Conservation (phyloP, 495 filamentous ascomycete genomes). For the Clohesyomyces aquaticus region DNA sequence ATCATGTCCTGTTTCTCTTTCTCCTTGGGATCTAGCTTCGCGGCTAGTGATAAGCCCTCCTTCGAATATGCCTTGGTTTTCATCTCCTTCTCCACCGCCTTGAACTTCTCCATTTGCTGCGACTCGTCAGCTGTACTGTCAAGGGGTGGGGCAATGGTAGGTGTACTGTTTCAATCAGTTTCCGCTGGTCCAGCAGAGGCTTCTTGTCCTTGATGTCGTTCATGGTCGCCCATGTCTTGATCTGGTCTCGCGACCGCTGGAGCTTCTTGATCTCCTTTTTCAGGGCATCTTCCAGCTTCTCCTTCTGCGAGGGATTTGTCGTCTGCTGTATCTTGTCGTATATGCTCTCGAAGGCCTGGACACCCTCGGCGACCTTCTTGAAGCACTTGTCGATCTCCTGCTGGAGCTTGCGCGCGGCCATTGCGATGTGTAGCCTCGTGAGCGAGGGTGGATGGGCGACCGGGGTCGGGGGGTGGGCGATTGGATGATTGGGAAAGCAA, state of each 20-base stretch:
- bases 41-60: conserved; percentile 86
- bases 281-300: conserved; percentile 94
- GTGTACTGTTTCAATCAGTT: conserved; percentile 90
- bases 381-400: conserved; percentile 98
- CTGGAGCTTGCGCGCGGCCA: conserved; percentile 93
- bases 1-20: conserved; percentile 84
- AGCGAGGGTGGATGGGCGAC: conserved; percentile 10
- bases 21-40: conserved; percentile 92
- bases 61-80: conserved; percentile 99
- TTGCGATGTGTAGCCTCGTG: conserved; percentile 51
- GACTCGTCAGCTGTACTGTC: conserved; percentile 30
- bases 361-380: conserved; percentile 93
- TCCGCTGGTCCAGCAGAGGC: conserved; percentile 87
- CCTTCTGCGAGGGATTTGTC: conserved; percentile 90
- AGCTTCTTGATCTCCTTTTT: conserved; percentile 99
- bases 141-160: neutral
- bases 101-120: conserved; percentile 98
- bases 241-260: conserved; percentile 93
- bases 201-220: conserved; percentile 99
- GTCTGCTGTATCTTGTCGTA: conserved; percentile 94
- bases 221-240: conserved; percentile 96
- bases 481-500: neutral
- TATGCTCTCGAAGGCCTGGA: conserved; percentile 87
- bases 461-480: conserved; percentile 8
- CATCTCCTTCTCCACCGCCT: conserved; percentile 99